phyloP scores from a whole-genome alignment of 345 rosid genomes.

The Syzygium aqueum region DNA sequence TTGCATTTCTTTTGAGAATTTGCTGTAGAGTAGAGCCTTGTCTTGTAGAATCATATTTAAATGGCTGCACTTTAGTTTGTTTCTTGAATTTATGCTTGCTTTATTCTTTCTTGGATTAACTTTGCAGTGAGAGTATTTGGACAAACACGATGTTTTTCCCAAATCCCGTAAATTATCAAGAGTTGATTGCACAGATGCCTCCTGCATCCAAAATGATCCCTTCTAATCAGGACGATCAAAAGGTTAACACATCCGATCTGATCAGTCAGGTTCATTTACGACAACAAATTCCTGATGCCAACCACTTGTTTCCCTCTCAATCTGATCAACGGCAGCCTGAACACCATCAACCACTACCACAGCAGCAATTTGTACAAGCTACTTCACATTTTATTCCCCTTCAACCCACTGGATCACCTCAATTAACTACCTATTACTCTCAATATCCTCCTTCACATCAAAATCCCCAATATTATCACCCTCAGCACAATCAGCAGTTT shows the following conservation, averaged over 20 bases:
- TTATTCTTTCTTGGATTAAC: not conserved
- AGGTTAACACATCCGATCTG: conserved; percentile 49
- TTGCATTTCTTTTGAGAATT: not conserved
- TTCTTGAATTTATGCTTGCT: not conserved
- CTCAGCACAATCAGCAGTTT: conserved; percentile 76
- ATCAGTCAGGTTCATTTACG: conserved; percentile 31
- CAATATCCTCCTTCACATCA: conserved; percentile 75
- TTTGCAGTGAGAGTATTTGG: conserved; percentile 69
- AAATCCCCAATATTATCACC: conserved; percentile 35
- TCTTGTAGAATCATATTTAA: not conserved
- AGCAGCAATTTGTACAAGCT: conserved; percentile 65
- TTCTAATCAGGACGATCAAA: conserved; percentile 39
- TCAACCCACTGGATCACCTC: conserved; percentile 51
- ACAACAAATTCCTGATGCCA: conserved; percentile 18
- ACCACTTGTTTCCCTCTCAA: conserved; percentile 47
- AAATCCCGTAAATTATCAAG: conserved; percentile 57
- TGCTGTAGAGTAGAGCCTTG: not conserved
- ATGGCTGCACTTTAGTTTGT: not conserved
- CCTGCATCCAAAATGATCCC: conserved; percentile 38
- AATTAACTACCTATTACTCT: conserved; percentile 56
- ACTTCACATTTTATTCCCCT: conserved; percentile 65
- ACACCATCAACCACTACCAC: conserved; percentile 26
- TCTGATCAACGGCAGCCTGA: conserved; percentile 44
- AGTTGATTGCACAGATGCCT: conserved; percentile 47
- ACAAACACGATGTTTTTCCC: conserved; percentile 49